Evolutionary conservation across 495 filamentous ascomycete species (phyloP).

Genomic region (Penicillium robsamsonii): DNA sequence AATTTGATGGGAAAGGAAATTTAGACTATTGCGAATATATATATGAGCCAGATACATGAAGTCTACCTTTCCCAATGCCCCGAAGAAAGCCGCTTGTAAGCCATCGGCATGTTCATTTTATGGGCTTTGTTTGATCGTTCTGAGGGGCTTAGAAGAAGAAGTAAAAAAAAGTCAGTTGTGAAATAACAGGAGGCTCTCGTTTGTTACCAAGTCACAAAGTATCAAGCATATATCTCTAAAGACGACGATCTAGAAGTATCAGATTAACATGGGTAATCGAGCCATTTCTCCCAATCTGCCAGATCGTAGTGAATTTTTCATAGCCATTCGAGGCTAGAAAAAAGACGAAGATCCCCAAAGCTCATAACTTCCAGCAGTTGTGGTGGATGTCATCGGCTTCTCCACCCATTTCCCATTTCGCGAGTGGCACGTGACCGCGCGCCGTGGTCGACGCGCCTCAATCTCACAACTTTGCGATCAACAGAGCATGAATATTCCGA

Average conservation of each 20-base stretch:
- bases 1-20: not conserved
- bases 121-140: not conserved
- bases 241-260: not conserved
- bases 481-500: slow-evolving; percentile 11
- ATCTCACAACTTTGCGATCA: slow-evolving; percentile 5
- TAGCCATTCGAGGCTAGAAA: not conserved
- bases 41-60: not conserved
- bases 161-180: not conserved
- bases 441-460: slow-evolving; percentile 18
- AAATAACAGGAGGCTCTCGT: not conserved
- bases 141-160: not conserved
- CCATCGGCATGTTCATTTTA: too few relatives aligned
- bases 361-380: not conserved
- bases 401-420: not conserved
- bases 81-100: not conserved
- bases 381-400: not conserved
- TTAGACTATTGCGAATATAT: not conserved
- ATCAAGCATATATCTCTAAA: not conserved
- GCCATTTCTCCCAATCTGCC: not conserved
- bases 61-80: not conserved
- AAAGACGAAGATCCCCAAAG: not conserved
- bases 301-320: not conserved
- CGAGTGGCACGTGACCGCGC: slow-evolving; percentile 20
- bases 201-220: not conserved
- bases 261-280: not conserved